These are phyloP conservation scores for Pugionium cornutum DNA, from an alignment of 345 rosid species.

Conservation along the genomic window DNA sequence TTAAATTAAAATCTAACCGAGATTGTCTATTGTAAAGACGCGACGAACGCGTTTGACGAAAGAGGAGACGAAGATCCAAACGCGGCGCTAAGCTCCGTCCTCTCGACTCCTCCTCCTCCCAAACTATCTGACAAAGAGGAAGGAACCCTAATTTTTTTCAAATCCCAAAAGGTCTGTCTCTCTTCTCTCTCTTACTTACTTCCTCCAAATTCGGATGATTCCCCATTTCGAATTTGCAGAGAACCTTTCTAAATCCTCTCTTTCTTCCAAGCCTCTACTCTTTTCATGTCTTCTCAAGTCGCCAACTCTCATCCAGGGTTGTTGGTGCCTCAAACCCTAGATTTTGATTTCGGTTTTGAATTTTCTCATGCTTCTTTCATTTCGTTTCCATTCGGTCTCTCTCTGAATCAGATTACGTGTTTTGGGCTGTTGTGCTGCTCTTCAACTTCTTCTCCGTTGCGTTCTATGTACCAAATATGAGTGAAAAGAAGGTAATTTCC, in stretches of 20 bases:
- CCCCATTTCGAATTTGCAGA: conserved; percentile 42
- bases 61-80: conserved; percentile 36
- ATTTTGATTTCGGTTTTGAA: conserved; percentile 28
- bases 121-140: conserved; percentile 35
- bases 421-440: conserved; percentile 28
- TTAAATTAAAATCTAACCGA: conserved; percentile 30
- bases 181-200: conserved; percentile 13
- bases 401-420: conserved; percentile 33
- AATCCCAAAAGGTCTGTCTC: conserved; percentile 13
- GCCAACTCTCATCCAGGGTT: conserved; percentile 51
- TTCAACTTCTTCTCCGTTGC: conserved; percentile 26
- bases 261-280: conserved; percentile 34
- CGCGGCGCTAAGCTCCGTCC: conserved; percentile 40
- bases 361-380: conserved; percentile 35
- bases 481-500: conserved; percentile 60
- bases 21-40: conserved; percentile 22
- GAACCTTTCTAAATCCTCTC: conserved; percentile 54
- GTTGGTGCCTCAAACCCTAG: conserved; percentile 53
- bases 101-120: conserved; percentile 28
- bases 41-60: conserved; percentile 35
- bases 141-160: conserved; percentile 41
- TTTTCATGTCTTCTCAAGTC: conserved; percentile 95
- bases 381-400: conserved; percentile 32
- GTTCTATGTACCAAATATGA: conserved; percentile 54
- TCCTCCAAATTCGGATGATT: conserved; percentile 48